phyloP scores from a whole-genome alignment of 2,329 filamentous ascomycete genomes.

The Pseudogymnoascus sp. region DNA sequence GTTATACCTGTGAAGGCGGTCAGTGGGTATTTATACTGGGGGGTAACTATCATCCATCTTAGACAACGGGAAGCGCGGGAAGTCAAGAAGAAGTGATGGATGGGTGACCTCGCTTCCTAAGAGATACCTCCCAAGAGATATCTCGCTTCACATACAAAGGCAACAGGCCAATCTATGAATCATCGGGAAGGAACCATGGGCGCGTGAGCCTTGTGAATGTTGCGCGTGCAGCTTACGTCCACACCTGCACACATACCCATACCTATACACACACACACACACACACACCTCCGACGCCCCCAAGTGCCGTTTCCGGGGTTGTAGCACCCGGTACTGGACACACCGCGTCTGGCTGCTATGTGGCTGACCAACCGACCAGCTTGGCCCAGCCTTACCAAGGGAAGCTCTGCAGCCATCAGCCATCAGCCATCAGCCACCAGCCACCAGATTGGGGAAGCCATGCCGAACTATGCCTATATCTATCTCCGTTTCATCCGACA shows the following conservation, averaged over 20 bases:
- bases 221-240: not conserved
- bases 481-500: not conserved
- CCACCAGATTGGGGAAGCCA: not conserved
- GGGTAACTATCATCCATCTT: not conserved
- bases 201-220: not conserved
- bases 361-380: not conserved
- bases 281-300: not conserved
- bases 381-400: not conserved
- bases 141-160: not conserved
- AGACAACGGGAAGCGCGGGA: constrained; percentile 1
- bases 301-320: not conserved
- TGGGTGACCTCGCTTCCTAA: not conserved
- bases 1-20: not conserved
- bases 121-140: not conserved
- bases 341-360: not conserved
- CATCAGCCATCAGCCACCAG: too few species aligned
- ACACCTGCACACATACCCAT: not conserved
- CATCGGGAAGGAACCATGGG: not conserved
- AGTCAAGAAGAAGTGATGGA: too few species aligned
- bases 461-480: not conserved
- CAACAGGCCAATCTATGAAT: not conserved
- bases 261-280: not conserved
- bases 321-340: not conserved
- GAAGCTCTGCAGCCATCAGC: not conserved
- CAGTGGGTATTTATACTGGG: not conserved